Base-by-base conservation (phyloP, 164 flowering plant genomes). In the Magnolia sinica region DNA sequence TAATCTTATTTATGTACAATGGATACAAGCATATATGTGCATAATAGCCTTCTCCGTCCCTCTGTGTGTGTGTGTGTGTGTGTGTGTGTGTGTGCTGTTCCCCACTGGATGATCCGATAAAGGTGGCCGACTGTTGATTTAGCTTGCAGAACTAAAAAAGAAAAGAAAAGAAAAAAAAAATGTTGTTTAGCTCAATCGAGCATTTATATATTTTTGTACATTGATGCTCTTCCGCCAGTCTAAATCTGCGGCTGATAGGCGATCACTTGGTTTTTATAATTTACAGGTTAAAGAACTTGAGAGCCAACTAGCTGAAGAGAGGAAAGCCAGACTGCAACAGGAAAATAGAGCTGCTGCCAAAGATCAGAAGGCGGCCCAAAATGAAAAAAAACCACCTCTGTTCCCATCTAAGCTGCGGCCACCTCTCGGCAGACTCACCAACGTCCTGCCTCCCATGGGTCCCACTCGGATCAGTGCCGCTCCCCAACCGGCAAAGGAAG, bases 221-320 rank as follows among this genome's bases (percentile, higher is more conserved):
- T 37, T 37, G 45, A 3, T 11, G 16, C 18, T 55, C 18, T 55
- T 16, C 18, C 14, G 4, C 13, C 18, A 8, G 61, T 55, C 61
- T 55, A 9, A 52, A 11, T 55, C 18, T 16, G 0, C 3, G 4
- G 61, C 19, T 2, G 18, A 16, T 16, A 55, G 61, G 61, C 18
- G 19, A 55, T 55, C 61, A 55, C 18, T 55, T 4, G 8, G 13
- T 55, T 55, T 55, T 55, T 55, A 11, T 55, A 9, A 11, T 55
- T 55, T 27, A 78, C 86, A 93, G 98, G 91, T 91, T 68, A 87
- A 91, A 63, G 96, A 93, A 69, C 88, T 93, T 29, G 98, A 95
- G 84, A 87, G 76, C 73, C 98, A 93, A 79, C 61, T 95, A 63
- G 91, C 88, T 20, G 96, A 94, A 45, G 98, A 92, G 83, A 89